Conservation (phyloP, 129 eudicot species). For the Artemisia annua region DNA sequence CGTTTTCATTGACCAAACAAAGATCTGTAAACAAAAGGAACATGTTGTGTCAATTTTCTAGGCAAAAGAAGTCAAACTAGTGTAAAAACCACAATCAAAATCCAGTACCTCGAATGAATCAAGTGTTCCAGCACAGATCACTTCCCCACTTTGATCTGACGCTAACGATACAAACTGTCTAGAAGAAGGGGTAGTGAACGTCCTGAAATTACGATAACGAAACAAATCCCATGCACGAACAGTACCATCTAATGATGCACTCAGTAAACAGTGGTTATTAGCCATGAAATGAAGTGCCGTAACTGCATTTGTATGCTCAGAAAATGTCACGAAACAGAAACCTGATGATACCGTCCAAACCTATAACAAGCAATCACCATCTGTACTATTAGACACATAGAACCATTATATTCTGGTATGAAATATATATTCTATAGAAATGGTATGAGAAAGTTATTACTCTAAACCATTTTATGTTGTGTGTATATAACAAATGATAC, state of each 20-base stretch:
- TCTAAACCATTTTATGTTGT: too few relatives aligned
- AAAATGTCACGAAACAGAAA: constrained; percentile 85
- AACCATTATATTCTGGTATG: too few relatives aligned
- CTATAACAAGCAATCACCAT: constrained; percentile 38
- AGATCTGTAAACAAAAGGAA: constrained; percentile 46
- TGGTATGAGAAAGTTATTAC: too few relatives aligned
- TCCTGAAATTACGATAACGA: constrained; percentile 89
- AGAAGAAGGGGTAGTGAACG: constrained; percentile 87
- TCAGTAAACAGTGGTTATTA: constrained; percentile 73
- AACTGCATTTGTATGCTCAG: constrained; percentile 97
- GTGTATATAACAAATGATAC: too few relatives aligned
- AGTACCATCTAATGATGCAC: constrained; percentile 98
- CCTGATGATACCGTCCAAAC: constrained; percentile 98
- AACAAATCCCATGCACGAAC: constrained; percentile 98
- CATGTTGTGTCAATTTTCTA: constrained; percentile 12
- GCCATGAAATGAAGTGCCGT: constrained; percentile 95
- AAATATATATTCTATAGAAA: too few relatives aligned
- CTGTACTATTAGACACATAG: too few relatives aligned
- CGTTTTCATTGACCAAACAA: constrained; percentile 99
- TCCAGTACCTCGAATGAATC: constrained; percentile 89
- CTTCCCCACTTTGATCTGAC: constrained; percentile 98
- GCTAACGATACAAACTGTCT: constrained; percentile 96
- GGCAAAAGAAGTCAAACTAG: background rate
- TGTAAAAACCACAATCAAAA: constrained; percentile 6
- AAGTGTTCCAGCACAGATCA: constrained; percentile 98